Percentiles rank a stretch among this genome's conserved stretches.
Conservation (phyloP, 2,329 filamentous ascomycete genomes). For the Tolypocladium tundrense region DNA sequence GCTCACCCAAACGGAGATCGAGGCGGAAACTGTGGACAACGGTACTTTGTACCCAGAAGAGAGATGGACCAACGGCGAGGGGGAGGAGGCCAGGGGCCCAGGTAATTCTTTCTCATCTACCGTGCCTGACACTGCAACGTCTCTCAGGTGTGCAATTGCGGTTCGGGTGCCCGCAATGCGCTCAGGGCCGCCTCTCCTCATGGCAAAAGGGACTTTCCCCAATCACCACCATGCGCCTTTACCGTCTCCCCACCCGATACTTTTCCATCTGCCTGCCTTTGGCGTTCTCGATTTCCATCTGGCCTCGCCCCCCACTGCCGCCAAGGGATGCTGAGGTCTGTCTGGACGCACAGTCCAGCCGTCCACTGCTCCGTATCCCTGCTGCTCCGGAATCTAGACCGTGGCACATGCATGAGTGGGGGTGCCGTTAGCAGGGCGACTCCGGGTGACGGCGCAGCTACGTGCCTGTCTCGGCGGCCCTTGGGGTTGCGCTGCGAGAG, state of each 20-base stretch:
- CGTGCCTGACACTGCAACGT: too few species aligned
- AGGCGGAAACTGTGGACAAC: background rate
- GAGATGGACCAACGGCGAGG: background rate
- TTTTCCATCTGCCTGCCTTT: background rate
- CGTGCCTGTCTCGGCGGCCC: too few species aligned
- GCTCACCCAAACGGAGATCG: conserved; percentile 7
- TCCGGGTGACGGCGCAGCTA: background rate
- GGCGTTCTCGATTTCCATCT: background rate
- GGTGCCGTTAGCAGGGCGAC: background rate
- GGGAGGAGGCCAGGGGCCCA: background rate
- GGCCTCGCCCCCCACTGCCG: background rate
- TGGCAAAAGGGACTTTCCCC: background rate
- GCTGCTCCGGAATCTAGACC: background rate
- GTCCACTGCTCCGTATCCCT: background rate
- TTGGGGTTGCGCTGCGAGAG: too few species aligned
- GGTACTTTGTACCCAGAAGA: background rate
- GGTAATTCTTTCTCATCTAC: background rate
- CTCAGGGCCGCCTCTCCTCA: background rate
- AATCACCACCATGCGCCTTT: background rate
- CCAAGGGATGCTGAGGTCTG: background rate
- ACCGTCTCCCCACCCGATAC: background rate
- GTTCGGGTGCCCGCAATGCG: background rate
- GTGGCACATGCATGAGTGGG: background rate
- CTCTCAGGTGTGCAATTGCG: background rate
- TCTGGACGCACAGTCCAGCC: background rate